Evolutionary conservation across 805 yeast species (phyloP), one percentile per base, ranked within the genome.

Genomic region (Lachancea sp.): DNA sequence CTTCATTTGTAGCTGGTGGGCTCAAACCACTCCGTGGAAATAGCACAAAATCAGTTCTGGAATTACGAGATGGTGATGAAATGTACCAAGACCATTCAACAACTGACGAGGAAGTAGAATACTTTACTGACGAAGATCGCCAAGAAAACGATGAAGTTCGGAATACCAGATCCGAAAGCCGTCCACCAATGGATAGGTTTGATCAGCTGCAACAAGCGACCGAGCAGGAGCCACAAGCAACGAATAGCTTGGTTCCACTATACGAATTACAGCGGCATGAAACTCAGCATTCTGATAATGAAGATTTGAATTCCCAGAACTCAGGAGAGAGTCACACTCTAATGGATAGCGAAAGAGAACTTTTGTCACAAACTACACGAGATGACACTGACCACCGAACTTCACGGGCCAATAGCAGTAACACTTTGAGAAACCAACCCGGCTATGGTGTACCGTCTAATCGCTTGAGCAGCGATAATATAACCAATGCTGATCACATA

Each of bases 101-200:
- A 13, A 47, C 54, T 4, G 71, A 64, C 39, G 71, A 67, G 36
- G 71, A 67, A 42, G 72, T 64, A 1, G 72, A 69, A 13, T 55
- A 59, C n/a, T 65, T 66, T 43, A 64, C 68, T 16, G 62, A 65
- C 41, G 38, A 36, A 19, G 38, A 35, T 13, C 29, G 36, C 7
- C 20, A 18, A 30, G 12, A 18, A 18, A 22, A 30, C n/a, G 15
- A 22, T 9, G 31, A 24, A 34, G 28, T 11, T 3, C 42, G 36
- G 11, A 11, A 34, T 25, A 17, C 17, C 23, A 16, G 38, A 13
- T n/a, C n/a, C n/a, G n/a, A n/a, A n/a, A n/a, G n/a, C n/a, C n/a
- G n/a, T n/a, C n/a, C n/a, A n/a, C n/a, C n/a, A n/a, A n/a, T n/a
- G n/a, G n/a, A n/a, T n/a, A n/a, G n/a, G n/a, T n/a, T n/a, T n/a